Percentiles rank a stretch among this genome's conserved stretches.
These are phyloP conservation scores for Coccomyxa sp. DNA, from an alignment of 139 green algal genomes.

Conservation along the genomic window DNA sequence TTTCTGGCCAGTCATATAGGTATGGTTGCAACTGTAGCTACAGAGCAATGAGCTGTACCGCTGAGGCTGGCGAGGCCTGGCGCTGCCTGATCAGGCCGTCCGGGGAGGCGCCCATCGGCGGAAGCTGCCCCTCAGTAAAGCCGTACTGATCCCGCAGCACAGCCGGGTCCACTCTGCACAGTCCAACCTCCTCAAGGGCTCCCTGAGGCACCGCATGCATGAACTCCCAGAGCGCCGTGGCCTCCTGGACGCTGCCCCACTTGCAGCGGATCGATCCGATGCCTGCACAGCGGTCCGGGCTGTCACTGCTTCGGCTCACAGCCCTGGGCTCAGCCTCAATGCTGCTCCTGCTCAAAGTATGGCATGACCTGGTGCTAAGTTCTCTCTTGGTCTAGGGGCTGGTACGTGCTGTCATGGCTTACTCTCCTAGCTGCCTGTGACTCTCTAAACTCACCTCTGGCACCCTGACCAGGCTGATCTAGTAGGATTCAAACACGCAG, in stretches of 20 bases:
- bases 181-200: slow-evolving; percentile 37
- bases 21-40: neutral
- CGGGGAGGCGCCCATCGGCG: slow-evolving; percentile 56
- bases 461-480: no score
- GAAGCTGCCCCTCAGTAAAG: slow-evolving; percentile 31
- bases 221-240: slow-evolving; percentile 38
- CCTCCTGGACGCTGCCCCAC: slow-evolving; percentile 67
- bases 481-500: no score
- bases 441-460: no score
- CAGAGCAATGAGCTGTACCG: neutral
- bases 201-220: slow-evolving; percentile 18
- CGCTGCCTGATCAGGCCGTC: slow-evolving; percentile 50
- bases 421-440: no score
- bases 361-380: no score
- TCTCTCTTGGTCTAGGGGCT: no score
- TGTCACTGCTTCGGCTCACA: no score
- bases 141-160: slow-evolving; percentile 17
- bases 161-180: slow-evolving; percentile 34
- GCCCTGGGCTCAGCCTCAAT: no score
- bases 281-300: no score
- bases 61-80: neutral
- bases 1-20: neutral
- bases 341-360: no score
- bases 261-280: slow-evolving; percentile 39
- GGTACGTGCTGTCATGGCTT: no score